Conservation (phyloP, 2,329 filamentous ascomycete species). For the Cryphonectria radicalis region DNA sequence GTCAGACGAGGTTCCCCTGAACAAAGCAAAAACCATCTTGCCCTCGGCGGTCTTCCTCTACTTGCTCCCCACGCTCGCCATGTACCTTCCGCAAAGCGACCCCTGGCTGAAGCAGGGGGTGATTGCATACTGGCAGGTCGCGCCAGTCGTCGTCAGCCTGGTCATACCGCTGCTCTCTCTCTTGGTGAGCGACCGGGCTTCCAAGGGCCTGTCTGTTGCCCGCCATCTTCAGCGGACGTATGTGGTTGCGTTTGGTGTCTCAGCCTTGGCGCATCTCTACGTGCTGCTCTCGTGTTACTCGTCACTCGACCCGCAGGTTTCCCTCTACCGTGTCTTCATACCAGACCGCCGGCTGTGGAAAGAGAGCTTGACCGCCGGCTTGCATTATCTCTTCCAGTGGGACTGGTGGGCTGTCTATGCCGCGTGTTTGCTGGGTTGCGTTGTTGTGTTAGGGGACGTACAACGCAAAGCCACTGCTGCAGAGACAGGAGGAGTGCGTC, state of each 20-base stretch:
- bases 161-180: background rate
- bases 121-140: slow-evolving; percentile 2
- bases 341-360: background rate
- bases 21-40: slow-evolving; percentile 1
- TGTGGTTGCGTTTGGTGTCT: slow-evolving; percentile 5
- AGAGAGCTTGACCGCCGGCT: background rate
- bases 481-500: background rate
- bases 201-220: background rate
- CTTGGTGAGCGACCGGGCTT: background rate
- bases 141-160: slow-evolving; percentile 10
- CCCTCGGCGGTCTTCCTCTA: slow-evolving; percentile 5
- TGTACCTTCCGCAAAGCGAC: background rate
- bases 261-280: slow-evolving; percentile 7
- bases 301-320: background rate
- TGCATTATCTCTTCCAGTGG: slow-evolving; percentile 16
- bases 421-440: background rate
- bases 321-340: slow-evolving; percentile 2
- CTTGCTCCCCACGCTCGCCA: slow-evolving; percentile 8
- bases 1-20: background rate
- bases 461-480: slow-evolving; percentile 1
- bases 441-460: background rate
- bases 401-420: slow-evolving; percentile 7
- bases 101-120: background rate
- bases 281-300: slow-evolving; percentile 6
- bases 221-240: slow-evolving; percentile 4